Conservation (phyloP, 495 filamentous ascomycete genomes). For the Pseudoneurospora amorphoporcata region DNA sequence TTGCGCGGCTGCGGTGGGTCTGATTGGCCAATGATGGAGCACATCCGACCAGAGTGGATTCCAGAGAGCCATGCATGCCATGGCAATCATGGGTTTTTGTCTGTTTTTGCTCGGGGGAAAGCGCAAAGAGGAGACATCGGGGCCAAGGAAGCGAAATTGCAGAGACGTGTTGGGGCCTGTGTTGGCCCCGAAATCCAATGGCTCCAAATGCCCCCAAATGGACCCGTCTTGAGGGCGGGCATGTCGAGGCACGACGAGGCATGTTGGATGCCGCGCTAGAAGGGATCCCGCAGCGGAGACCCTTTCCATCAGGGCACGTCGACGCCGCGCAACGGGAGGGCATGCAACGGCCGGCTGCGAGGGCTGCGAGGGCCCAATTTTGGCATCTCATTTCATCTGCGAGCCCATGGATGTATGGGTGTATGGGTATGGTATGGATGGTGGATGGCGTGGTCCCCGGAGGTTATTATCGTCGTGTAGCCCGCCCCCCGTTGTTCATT, state of each 20-base stretch:
- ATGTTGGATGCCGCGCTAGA: background rate
- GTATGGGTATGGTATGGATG: background rate
- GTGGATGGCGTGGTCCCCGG: background rate
- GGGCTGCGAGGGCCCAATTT: background rate
- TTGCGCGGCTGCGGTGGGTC: background rate
- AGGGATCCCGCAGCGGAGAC: background rate
- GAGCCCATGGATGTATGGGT: background rate
- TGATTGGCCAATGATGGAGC: background rate
- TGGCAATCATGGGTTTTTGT: background rate
- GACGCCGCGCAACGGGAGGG: background rate
- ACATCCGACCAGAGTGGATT: background rate
- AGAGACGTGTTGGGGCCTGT: background rate
- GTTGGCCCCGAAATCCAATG: background rate
- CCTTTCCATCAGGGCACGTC: slow-evolving; percentile 2
- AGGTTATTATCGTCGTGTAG: slow-evolving; percentile 1
- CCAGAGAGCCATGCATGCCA: background rate
- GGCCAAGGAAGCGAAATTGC: background rate
- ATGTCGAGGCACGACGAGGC: background rate
- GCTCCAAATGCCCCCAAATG: background rate
- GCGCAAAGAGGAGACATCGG: background rate
- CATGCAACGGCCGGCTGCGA: background rate
- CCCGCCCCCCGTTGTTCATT: background rate
- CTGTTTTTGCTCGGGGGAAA: background rate
- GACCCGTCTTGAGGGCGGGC: background rate
- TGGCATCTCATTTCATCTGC: background rate